Evolutionary conservation across 305 asterid species (phyloP), one percentile per base, ranked within the genome.

Genomic region (Nicotiana rustica): DNA sequence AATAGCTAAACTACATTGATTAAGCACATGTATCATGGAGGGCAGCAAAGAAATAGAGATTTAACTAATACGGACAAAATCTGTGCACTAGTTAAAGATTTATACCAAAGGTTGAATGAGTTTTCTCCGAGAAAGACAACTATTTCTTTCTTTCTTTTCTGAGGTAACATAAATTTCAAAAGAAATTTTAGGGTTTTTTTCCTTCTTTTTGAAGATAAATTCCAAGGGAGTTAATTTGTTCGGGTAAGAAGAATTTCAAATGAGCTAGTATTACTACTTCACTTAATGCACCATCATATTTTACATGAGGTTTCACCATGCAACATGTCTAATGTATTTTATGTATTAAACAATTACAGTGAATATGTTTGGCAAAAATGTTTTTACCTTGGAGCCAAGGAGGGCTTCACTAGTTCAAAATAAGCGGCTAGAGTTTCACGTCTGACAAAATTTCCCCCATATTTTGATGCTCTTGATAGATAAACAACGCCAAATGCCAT

Each of bases 351-450:
- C 35, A 69, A 19, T 19, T 5, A 14, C 13, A 49, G 79, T 49
- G 62, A 5, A 73, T 71, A 19, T 21, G 41, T 47, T 33, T 21
- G 29, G 62, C 41, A 49, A 73, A 65, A 49, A 13, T 21, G 49
- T 44, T 71, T 70, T 70, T 71, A 96, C 99, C 95, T 96, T 47
- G 97, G 98, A 80, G 98, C 96, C 95, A 94, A 90, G 44, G 95
- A 91, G 71, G 96, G 97, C 85, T 96, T 96, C 95, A 96, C 90
- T 85, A 89, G 87, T 79, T 96, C 88, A 87, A 88, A 96, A 84
- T 94, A 96, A 88, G 97, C 87, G 38, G 83, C 88, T 81, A 93
- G 82, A 14, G 98, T 96, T 85, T 96, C 97, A 85, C 92, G 93
- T 89, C 89, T 93, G 86, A 95, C 92, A 88, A 83, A 47, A 77